Percentiles rank a stretch among this genome's conserved stretches.
Evolutionary conservation across 257 asterid species (phyloP).

Genomic region (Solanum bulbocastanum): DNA sequence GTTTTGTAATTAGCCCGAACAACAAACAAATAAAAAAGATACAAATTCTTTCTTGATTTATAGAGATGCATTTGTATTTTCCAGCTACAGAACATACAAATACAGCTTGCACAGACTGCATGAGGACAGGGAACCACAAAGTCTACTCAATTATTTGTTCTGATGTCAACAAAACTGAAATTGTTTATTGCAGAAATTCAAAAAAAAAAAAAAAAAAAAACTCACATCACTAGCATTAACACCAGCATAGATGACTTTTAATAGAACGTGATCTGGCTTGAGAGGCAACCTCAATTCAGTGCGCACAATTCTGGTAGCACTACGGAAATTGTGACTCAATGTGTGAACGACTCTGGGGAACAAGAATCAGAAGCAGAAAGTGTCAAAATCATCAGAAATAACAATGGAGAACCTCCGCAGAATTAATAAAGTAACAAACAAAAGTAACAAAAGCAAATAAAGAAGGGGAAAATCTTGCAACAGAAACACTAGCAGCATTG

Average conservation of each 20-base stretch:
- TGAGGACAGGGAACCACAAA: not conserved
- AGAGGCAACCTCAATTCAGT: constrained; percentile 55
- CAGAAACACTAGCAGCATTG: not conserved
- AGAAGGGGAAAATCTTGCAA: not conserved
- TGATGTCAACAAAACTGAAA: not conserved
- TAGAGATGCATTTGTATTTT: not conserved
- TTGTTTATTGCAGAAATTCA: not conserved
- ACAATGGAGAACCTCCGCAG: not conserved
- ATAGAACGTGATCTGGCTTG: constrained; percentile 66
- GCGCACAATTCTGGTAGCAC: constrained; percentile 61
- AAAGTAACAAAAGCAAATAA: not conserved
- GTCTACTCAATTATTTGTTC: not conserved
- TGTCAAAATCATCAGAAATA: constrained; percentile 7
- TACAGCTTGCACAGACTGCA: not conserved
- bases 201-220: constrained; percentile 13
- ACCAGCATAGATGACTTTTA: constrained; percentile 93
- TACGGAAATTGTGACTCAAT: constrained; percentile 74
- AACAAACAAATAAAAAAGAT: not conserved
- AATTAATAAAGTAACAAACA: not conserved
- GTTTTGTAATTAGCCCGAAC: not conserved
- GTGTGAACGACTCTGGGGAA: constrained; percentile 72
- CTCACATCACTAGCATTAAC: constrained; percentile 99
- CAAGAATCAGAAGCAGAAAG: constrained; percentile 8
- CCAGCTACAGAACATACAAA: not conserved
- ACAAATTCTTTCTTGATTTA: not conserved